These are phyloP conservation scores for Carex littledalei DNA, from an alignment of 176 grass and related monocot genomes.

Conservation along the genomic window DNA sequence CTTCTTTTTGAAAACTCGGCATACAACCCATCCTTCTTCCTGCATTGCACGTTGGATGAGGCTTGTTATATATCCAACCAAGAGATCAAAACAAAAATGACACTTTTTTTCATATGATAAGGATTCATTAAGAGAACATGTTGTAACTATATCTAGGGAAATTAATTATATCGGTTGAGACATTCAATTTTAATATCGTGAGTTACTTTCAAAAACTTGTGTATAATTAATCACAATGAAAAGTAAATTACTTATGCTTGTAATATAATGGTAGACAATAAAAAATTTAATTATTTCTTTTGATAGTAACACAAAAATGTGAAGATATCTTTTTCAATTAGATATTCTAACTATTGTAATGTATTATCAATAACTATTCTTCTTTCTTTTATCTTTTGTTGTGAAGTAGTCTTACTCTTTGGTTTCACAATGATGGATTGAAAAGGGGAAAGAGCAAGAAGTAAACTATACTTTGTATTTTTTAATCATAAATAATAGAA, in stretches of 20 bases:
- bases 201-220: neutral
- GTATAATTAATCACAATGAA: neutral
- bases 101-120: neutral
- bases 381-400: neutral
- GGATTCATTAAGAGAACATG: neutral
- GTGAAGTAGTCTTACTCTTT: neutral
- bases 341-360: neutral
- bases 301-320: neutral
- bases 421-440: neutral
- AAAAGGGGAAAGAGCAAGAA: neutral
- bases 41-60: constrained; percentile 36
- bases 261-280: neutral
- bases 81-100: neutral
- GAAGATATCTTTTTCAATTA: neutral
- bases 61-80: neutral
- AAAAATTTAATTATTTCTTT: neutral
- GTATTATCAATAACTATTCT: neutral
- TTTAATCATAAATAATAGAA: neutral
- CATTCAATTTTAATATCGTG: neutral
- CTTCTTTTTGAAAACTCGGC: constrained; percentile 98
- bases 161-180: neutral
- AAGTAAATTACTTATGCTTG: neutral
- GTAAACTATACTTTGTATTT: neutral
- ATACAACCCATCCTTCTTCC: constrained; percentile 99
- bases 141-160: neutral